Evolutionary conservation across 139 green algal genomes (phyloP), one percentile per base, ranked within the genome.

Genomic region (Pleodorina starrii): DNA sequence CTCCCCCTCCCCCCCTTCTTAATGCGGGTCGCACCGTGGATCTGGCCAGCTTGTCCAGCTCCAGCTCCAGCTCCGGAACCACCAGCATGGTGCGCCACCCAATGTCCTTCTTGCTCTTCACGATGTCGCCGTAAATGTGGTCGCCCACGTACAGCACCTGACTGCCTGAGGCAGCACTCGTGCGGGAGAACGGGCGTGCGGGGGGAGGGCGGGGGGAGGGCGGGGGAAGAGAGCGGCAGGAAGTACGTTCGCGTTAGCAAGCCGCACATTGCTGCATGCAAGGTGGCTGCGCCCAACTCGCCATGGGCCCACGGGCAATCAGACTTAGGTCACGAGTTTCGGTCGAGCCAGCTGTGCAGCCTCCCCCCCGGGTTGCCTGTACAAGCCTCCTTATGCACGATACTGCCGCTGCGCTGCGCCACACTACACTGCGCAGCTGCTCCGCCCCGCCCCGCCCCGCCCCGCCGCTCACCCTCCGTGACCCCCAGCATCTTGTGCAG

Each of bases 41-140:
- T 14, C 81, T 46, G 36, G 42, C 81, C 60, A 63, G 10, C 60
- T 77, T 92, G 1, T 91, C 84, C 51, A 99, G 94, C 93, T 99
- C 97, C 29, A 92, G 89, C 79, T 97, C 96, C 32, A 99, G 95
- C 95, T 99, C 98, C 0, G 98, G 98, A 23, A 99, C 95, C 59
- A 99, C 96, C 86, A 99, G 96, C 97, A 99, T 98, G 23, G 98
- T 99, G 38, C 98, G 93, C 98, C 98, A 99, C 14, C 97, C 95
- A 36, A 98, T 91, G 23, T 89, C 91, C 92, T 98, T 98, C 91
- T 98, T 98, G 89, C 44, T 77, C 77, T 91, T 93, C n/a, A 99
- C 90, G 75, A 99, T 97, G 92, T 97, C 95, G 32, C 96, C 95
- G 86, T 97, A 98, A 90, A 99, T 98, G 93, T 99, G 97, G 91